These are phyloP conservation scores for Mariannaea sp. DNA, from an alignment of 2,329 filamentous ascomycete species.

Conservation along the genomic window DNA sequence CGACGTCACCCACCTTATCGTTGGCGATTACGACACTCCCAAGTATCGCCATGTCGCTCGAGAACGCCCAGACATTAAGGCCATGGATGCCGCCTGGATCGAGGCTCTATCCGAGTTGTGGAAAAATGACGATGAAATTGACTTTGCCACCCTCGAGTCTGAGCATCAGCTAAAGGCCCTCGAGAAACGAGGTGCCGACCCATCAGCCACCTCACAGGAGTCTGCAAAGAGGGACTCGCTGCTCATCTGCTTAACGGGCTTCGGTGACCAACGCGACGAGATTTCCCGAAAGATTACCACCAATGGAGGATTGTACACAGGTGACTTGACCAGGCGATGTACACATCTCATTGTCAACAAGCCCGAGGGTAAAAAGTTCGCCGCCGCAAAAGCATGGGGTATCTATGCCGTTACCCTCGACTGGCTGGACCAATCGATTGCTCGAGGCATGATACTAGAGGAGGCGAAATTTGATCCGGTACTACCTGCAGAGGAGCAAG, in stretches of 20 bases:
- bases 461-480: slow-evolving; percentile 83
- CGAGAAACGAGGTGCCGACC: slow-evolving; percentile 54
- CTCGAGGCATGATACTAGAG: slow-evolving; percentile 88
- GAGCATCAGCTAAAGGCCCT: slow-evolving; percentile 69
- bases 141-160: slow-evolving; percentile 71
- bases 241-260: slow-evolving; percentile 61
- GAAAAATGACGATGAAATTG: slow-evolving; percentile 79
- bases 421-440: slow-evolving; percentile 84
- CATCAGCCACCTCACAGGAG: slow-evolving; percentile 22
- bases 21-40: slow-evolving; percentile 84
- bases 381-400: slow-evolving; percentile 81
- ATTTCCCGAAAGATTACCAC: slow-evolving; percentile 70
- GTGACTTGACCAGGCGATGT: slow-evolving; percentile 82
- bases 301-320: slow-evolving; percentile 83
- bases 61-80: slow-evolving; percentile 82
- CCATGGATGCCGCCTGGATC: slow-evolving; percentile 83
- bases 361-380: slow-evolving; percentile 87
- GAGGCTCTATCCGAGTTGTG: slow-evolving; percentile 78
- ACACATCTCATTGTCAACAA: slow-evolving; percentile 85
- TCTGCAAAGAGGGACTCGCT: slow-evolving; percentile 47
- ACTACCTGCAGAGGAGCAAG: slow-evolving; percentile 71
- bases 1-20: slow-evolving; percentile 92
- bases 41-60: slow-evolving; percentile 97
- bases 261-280: slow-evolving; percentile 66
- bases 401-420: slow-evolving; percentile 79